Evolutionary conservation across 202 grass and related monocot genomes (phyloP).

Genomic region (Panicum hallii): DNA sequence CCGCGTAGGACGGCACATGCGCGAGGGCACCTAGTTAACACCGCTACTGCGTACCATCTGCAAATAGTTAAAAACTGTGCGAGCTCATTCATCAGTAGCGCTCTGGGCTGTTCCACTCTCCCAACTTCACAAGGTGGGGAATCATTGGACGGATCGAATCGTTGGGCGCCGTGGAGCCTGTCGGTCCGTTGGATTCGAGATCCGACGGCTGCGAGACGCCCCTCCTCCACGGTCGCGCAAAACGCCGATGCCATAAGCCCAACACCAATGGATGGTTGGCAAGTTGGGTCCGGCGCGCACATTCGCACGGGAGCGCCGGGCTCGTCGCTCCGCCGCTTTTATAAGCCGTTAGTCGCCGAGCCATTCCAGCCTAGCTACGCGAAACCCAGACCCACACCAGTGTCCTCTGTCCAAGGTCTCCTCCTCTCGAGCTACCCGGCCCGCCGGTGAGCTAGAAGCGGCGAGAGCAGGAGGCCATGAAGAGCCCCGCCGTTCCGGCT

Average conservation of each 20-base stretch:
- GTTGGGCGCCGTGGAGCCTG: neutral
- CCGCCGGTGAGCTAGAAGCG: neutral
- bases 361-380: conserved; percentile 24
- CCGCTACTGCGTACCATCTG: no score
- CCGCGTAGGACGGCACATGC: no score
- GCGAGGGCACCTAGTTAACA: no score
- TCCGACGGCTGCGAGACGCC: neutral
- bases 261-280: neutral
- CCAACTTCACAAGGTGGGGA: neutral
- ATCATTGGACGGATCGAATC: conserved; percentile 18
- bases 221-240: no score
- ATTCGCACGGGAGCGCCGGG: conserved; percentile 10
- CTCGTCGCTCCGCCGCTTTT: conserved; percentile 17
- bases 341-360: conserved; percentile 10
- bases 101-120: conserved; percentile 8
- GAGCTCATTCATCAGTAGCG: neutral
- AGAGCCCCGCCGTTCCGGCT: conserved; percentile 17
- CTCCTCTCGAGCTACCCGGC: neutral
- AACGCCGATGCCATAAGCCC: no score
- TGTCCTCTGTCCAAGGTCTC: conserved; percentile 1
- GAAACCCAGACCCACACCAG: neutral
- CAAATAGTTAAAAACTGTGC: no score
- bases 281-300: neutral
- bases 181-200: neutral
- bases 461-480: conserved; percentile 24